Conservation (phyloP, 148 eudicot species). For the Linanthus parryae region DNA sequence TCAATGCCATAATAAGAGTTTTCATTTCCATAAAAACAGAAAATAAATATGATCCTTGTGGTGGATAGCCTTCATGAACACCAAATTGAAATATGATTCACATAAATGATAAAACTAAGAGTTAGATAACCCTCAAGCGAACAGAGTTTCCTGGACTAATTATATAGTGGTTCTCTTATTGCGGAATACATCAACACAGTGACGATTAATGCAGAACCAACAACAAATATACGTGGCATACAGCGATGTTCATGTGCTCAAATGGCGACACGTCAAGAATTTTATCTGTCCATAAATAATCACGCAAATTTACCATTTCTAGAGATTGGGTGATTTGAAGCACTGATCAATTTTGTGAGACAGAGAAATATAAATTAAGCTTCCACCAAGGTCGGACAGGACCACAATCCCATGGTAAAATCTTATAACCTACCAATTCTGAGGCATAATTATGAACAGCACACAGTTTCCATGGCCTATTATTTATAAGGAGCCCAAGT, state of each 20-base stretch:
- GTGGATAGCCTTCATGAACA: neutral
- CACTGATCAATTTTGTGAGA: neutral
- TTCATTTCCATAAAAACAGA: neutral
- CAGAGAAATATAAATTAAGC: no score
- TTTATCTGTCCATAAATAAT: neutral
- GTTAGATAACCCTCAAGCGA: neutral
- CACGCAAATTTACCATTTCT: neutral
- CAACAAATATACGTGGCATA: no score
- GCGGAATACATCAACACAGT: neutral
- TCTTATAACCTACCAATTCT: no score
- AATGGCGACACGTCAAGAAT: neutral
- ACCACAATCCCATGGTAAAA: no score
- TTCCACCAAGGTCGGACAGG: no score
- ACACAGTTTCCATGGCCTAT: no score
- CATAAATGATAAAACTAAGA: neutral
- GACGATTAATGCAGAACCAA: neutral
- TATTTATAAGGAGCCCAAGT: no score
- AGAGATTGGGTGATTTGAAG: neutral
- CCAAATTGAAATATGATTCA: neutral
- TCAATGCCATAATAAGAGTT: neutral
- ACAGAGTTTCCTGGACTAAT: neutral
- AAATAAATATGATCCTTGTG: neutral
- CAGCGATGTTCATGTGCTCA: no score
- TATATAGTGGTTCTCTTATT: neutral
- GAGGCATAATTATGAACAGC: no score